These are phyloP conservation scores for Neurospora crassa DNA, from an alignment of 2,329 filamentous ascomycete species.

Conservation along the genomic window DNA sequence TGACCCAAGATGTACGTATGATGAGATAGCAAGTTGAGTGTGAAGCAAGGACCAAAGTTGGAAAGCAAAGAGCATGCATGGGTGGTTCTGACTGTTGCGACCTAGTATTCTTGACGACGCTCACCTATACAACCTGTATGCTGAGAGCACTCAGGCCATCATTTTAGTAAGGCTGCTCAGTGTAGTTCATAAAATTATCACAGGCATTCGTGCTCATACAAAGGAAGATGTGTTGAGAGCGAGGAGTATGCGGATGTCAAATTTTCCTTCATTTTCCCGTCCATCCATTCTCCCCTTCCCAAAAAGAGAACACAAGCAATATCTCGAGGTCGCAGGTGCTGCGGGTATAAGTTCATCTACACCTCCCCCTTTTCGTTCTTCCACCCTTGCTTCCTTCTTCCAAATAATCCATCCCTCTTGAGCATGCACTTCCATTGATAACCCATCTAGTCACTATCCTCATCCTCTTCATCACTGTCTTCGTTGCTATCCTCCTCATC, in stretches of 20 bases:
- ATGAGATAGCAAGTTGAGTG: background rate
- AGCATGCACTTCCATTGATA: background rate
- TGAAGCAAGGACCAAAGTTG: background rate
- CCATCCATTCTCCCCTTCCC: background rate
- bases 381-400: background rate
- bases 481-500: conserved; percentile 60
- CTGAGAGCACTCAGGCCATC: background rate
- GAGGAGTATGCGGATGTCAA: background rate
- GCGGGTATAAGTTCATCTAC: background rate
- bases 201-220: background rate
- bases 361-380: background rate
- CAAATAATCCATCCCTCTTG: background rate
- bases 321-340: background rate
- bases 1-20: background rate
- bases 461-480: conserved; percentile 50
- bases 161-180: background rate
- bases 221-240: background rate
- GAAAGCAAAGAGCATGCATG: background rate
- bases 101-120: background rate
- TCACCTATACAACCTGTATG: background rate
- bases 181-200: background rate
- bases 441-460: conserved; percentile 16
- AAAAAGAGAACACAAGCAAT: background rate
- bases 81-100: background rate
- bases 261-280: background rate